Conservation (phyloP, 2,329 filamentous ascomycete genomes). For the Orbilia ellipsospora region DNA sequence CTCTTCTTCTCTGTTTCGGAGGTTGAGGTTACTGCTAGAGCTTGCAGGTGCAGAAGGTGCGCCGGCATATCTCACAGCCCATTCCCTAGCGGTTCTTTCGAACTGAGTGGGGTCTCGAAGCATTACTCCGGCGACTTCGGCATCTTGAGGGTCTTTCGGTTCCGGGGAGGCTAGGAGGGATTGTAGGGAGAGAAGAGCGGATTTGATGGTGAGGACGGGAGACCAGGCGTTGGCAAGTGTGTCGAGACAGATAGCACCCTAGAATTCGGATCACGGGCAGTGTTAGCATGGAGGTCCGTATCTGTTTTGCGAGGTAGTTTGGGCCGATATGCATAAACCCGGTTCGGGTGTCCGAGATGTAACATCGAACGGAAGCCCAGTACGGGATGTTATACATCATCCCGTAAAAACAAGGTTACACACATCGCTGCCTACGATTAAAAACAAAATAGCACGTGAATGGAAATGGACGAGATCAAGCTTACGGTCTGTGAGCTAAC, state of each 20-base stretch:
- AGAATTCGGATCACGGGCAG: slow-evolving; percentile 23
- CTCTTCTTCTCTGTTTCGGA: slow-evolving; percentile 58
- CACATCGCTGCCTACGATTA: too few species aligned
- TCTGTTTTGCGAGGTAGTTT: too few species aligned
- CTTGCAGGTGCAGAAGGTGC: slow-evolving; percentile 71
- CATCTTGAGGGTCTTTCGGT: slow-evolving; percentile 95
- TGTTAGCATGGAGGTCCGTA: background rate
- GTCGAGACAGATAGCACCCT: slow-evolving; percentile 98
- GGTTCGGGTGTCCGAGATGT: too few species aligned
- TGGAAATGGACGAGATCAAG: background rate
- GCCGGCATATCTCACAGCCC: slow-evolving; percentile 84
- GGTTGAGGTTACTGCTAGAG: slow-evolving; percentile 57
- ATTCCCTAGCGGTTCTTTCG: slow-evolving; percentile 83
- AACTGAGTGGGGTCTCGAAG: slow-evolving; percentile 82
- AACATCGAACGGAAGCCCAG: too few species aligned
- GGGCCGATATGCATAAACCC: background rate
- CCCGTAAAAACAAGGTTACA: too few species aligned
- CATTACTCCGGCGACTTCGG: slow-evolving; percentile 92
- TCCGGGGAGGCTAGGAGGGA: slow-evolving; percentile 93
- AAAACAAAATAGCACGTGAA: too few species aligned
- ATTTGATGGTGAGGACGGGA: slow-evolving; percentile 95
- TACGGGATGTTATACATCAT: too few species aligned
- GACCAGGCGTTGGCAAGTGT: slow-evolving; percentile 92
- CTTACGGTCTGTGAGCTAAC: slow-evolving; percentile 90
- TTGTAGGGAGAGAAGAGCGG: slow-evolving; percentile 89